Conservation (phyloP, 2,329 filamentous ascomycete genomes). For the Myriangium duriaei region DNA sequence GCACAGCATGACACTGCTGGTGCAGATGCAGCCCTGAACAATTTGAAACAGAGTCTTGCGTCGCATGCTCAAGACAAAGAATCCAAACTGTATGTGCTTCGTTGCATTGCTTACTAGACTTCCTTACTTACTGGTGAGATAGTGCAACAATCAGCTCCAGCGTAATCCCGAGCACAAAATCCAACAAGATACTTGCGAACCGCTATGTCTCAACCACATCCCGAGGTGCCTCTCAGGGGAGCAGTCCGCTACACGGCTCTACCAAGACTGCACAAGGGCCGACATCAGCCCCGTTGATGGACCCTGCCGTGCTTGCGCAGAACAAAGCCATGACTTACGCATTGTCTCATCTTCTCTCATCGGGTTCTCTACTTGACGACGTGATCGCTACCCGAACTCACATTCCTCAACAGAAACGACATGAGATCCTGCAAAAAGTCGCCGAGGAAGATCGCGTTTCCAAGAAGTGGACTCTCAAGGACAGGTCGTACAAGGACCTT, state of each 20-base stretch:
- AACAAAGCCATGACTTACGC: constrained; percentile 32
- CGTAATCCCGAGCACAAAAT: constrained; percentile 25
- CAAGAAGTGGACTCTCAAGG: constrained; percentile 41
- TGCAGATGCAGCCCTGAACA: constrained; percentile 47
- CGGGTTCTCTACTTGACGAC: constrained; percentile 35
- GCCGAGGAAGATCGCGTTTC: constrained; percentile 32
- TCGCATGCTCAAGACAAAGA: constrained; percentile 48
- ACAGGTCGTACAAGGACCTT: constrained; percentile 48
- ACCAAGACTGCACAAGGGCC: constrained; percentile 22
- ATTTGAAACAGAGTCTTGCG: constrained; percentile 46
- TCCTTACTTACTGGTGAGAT: constrained; percentile 22
- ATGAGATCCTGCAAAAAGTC: constrained; percentile 38
- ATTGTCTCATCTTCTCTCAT: constrained; percentile 42
- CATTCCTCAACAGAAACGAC: constrained; percentile 36
- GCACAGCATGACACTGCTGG: constrained; percentile 42
- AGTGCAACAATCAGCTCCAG: constrained; percentile 22
- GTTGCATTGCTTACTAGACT: constrained; percentile 23
- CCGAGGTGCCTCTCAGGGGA: constrained; percentile 21
- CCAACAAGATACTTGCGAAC: constrained; percentile 12
- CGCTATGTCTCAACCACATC: constrained; percentile 13
- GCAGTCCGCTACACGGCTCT: constrained; percentile 29
- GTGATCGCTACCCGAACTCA: constrained; percentile 36
- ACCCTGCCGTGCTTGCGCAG: constrained; percentile 18
- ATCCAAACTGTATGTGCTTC: constrained; percentile 40
- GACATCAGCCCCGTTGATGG: constrained; percentile 29